These are phyloP conservation scores for Panus rudis DNA, from an alignment of 768 basidiomycete species.

Conservation along the genomic window DNA sequence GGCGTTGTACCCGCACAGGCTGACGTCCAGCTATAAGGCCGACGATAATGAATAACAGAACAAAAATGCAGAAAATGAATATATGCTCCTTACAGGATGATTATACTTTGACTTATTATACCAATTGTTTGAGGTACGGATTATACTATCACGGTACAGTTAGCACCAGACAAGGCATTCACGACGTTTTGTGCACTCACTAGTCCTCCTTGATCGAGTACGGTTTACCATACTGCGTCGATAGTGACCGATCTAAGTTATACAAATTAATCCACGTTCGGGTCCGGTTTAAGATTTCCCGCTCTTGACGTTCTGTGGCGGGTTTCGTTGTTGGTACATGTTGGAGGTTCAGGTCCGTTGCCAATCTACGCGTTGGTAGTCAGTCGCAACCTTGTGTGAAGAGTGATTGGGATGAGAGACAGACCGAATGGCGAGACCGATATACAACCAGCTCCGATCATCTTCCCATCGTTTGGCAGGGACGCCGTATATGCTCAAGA, in stretches of 20 bases:
- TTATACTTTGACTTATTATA: slow-evolving; percentile 65
- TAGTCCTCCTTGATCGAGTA: slow-evolving; percentile 83
- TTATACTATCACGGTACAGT: slow-evolving; percentile 36
- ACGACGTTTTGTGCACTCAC: slow-evolving; percentile 30
- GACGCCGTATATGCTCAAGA: slow-evolving; percentile 77
- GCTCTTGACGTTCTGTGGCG: slow-evolving; percentile 64
- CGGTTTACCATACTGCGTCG: slow-evolving; percentile 86
- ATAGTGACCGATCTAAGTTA: slow-evolving; percentile 80
- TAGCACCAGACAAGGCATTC: neutral
- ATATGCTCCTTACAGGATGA: slow-evolving; percentile 45
- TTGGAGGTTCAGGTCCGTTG: slow-evolving; percentile 86
- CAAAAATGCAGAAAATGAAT: slow-evolving; percentile 5
- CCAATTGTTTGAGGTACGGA: slow-evolving; percentile 69
- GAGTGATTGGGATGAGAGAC: slow-evolving; percentile 13
- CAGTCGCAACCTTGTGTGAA: slow-evolving; percentile 3
- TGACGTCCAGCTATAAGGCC: slow-evolving; percentile 55
- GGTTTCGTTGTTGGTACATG: slow-evolving; percentile 69
- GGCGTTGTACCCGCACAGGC: slow-evolving; percentile 66
- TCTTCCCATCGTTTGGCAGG: slow-evolving; percentile 85
- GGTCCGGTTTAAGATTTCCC: slow-evolving; percentile 78
- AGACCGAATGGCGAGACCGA: slow-evolving; percentile 78
- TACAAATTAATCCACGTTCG: slow-evolving; percentile 91
- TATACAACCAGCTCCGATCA: slow-evolving; percentile 84
- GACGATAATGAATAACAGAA: slow-evolving; percentile 6
- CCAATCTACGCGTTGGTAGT: slow-evolving; percentile 47